Evolutionary conservation across 495 filamentous ascomycete species (phyloP).

Genomic region (Neurospora sp.): DNA sequence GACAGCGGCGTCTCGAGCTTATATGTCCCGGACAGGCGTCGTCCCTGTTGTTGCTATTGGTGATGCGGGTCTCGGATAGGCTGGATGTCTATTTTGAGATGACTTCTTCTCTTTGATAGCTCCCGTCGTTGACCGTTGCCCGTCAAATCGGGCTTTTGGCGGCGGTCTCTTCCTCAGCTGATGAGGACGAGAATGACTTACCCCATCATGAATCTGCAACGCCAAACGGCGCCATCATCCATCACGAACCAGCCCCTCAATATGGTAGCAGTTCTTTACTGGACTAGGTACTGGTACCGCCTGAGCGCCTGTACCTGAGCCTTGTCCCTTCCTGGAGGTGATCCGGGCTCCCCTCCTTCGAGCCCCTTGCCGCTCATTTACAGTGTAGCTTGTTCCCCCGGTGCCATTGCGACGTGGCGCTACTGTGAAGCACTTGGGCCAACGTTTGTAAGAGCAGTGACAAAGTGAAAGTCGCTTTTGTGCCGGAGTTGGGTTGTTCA

Average conservation of each 20-base stretch:
- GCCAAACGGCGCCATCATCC: neutral
- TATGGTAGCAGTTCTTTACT: neutral
- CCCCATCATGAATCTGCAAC: neutral
- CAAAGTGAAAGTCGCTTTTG: neutral
- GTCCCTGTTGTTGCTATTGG: neutral
- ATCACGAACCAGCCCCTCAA: neutral
- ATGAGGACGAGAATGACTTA: neutral
- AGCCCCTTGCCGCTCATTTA: neutral
- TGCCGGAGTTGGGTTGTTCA: constrained; percentile 6
- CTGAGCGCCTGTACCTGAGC: neutral
- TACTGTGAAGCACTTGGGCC: constrained; percentile 28
- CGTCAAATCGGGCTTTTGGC: neutral
- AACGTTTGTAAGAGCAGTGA: constrained; percentile 14
- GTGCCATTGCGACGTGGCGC: constrained; percentile 44
- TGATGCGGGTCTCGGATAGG: neutral
- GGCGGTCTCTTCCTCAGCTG: neutral
- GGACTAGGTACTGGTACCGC: neutral
- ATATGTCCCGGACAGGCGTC: neutral
- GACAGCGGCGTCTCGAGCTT: neutral
- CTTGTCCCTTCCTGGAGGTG: neutral
- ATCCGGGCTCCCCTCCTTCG: neutral
- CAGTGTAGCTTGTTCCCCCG: constrained; percentile 18
- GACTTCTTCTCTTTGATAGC: neutral
- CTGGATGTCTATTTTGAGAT: neutral
- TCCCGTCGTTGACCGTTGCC: neutral